Evolutionary conservation across 73 alveolate species (phyloP), one percentile per base, ranked within the genome.

Genomic region (Blepharisma japonicum): DNA sequence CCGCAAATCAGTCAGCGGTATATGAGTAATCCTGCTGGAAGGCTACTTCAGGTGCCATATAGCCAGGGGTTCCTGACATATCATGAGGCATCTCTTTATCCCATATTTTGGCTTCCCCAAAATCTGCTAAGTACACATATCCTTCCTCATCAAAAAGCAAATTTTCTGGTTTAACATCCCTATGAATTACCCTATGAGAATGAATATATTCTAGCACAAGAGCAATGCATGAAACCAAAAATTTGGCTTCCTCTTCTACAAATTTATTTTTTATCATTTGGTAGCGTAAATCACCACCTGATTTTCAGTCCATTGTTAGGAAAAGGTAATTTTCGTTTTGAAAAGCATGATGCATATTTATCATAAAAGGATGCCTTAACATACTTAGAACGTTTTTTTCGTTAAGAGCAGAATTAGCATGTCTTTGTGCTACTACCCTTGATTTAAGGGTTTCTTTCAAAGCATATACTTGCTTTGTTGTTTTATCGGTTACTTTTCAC

Each of bases 141-240:
- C 94, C 94, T 55, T 77, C 56, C 48, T 72, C 77, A 71, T 86
- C 90, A 55, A 86, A 45, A 6, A 86, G 50, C 20, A 86, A 49
- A 56, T 86, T 86, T 56, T 86, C 94, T 7, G 88, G 94, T 55
- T 82, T 86, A 0, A 86, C 55, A 77, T 86, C 94, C 56, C 94
- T 48, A 71, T 86, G 89, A 27, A 86, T 25, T 9, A 86, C 71
- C 21, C 88, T 82, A 79, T 81, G 81, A 32, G 68, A 68, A 56
- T 86, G 94, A 0, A 86, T 51, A 49, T 71, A 86, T 53, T 85
- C 86, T 1, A 86, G 80, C 1, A 81, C 89, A 6, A 78, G 76
- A 55, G 78, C 81, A 14, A 86, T 42, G 54, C 83, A 84, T 14
- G 94, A 86, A 25, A 80, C 38, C 9, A 83, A 76, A 49, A 86